phyloP scores from a whole-genome alignment of 805 yeast genomes.

The Schizosaccharomyces lindneri region DNA sequence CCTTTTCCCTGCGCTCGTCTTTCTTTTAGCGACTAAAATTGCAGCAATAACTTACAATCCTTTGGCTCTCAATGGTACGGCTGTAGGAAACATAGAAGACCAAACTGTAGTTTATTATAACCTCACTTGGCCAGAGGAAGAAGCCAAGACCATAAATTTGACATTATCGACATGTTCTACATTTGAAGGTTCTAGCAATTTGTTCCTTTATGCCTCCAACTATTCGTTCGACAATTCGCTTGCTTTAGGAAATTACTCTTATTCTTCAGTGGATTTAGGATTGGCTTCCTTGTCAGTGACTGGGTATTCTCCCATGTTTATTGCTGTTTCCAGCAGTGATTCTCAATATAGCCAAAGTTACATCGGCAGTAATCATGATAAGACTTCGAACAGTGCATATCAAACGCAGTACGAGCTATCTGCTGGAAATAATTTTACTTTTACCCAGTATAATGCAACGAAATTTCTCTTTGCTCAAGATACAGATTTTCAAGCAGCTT shows the following conservation, averaged over 20 bases:
- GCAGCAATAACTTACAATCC: neutral
- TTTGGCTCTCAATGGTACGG: neutral
- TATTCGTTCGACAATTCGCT: neutral
- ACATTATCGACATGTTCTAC: neutral
- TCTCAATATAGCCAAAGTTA: neutral
- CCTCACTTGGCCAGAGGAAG: neutral
- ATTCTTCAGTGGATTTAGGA: neutral
- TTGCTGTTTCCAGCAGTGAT: neutral
- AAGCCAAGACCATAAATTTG: neutral
- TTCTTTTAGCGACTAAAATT: neutral
- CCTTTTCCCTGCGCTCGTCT: neutral
- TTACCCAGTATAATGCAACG: neutral
- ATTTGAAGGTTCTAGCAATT: neutral
- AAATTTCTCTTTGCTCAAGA: neutral
- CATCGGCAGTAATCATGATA: neutral
- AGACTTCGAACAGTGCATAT: neutral
- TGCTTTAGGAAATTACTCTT: neutral
- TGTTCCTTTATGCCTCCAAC: neutral
- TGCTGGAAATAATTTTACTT: neutral
- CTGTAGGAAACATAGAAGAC: neutral
- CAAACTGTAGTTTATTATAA: neutral
- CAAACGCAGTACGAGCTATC: neutral
- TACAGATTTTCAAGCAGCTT: conserved; percentile 2
- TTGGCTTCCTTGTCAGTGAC: neutral
- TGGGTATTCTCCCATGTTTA: neutral